Evolutionary conservation across 2,329 filamentous ascomycete species (phyloP).

Genomic region (Periconia macrospinosa): DNA sequence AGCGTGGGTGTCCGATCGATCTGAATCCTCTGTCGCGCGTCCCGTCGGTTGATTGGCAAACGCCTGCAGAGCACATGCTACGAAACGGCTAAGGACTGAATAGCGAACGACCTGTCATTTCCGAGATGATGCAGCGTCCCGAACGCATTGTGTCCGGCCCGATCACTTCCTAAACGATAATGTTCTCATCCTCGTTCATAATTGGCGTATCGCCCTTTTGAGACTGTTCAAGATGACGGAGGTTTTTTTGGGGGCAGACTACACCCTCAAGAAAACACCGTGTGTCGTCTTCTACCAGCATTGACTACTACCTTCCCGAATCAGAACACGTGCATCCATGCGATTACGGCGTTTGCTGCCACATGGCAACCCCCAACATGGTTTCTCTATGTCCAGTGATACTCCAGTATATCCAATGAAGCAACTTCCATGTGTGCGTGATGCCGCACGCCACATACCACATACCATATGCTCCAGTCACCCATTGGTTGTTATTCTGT

Average conservation of each 20-base stretch:
- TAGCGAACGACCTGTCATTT: not conserved
- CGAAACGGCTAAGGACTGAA: not conserved
- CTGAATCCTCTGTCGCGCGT: not conserved
- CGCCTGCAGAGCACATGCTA: not conserved
- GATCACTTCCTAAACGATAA: not conserved
- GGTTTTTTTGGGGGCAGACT: not conserved
- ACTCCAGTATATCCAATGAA: not conserved
- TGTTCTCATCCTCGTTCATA: not conserved
- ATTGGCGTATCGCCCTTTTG: not conserved
- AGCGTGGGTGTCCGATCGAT: constrained; percentile 14
- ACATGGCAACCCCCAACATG: constrained; percentile 1
- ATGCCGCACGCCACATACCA: not conserved
- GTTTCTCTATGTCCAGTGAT: not conserved
- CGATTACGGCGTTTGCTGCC: not conserved
- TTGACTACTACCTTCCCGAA: constrained; percentile 11
- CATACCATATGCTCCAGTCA: not conserved
- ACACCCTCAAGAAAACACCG: not conserved
- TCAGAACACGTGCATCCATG: constrained; percentile 2
- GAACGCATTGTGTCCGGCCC: not conserved
- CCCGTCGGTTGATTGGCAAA: not conserved
- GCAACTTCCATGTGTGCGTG: too few species aligned
- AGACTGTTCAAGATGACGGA: not conserved
- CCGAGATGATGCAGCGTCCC: not conserved
- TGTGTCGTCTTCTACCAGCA: not conserved
- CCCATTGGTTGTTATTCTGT: not conserved